Evolutionary conservation across 139 green algal species (phyloP), one percentile per base, ranked within the genome.

Genomic region (Astrephomene gubernaculifera): DNA sequence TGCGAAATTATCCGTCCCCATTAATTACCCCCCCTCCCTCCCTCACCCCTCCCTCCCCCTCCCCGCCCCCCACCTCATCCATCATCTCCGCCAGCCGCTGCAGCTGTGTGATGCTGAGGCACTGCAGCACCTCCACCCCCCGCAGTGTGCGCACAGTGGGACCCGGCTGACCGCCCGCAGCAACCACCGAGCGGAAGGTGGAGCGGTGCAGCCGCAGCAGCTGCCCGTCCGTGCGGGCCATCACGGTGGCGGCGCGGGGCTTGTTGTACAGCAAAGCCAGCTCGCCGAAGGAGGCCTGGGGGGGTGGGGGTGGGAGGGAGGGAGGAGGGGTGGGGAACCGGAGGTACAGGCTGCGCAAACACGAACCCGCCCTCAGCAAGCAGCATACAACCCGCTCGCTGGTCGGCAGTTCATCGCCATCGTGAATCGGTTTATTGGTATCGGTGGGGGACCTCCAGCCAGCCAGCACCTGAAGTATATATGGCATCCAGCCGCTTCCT

Each of bases 231-330:
- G 90, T 92, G 12, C 86, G 79, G 9, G 94, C 91, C 17, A 94
- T 88, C 24, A 97, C 93, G 8, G 89, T 93, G 5, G 93, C 93
- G 8, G 93, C 92, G 24, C 94, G 88, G 19, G 93, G 91, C 83
- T 92, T 90, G 57, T 79, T 75, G 82, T 94, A 91, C 78, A 96
- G 70, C 52, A 97, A 86, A 24, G 93, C 92, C 44, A 95, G 85
- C 88, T 96, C 93, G 25, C 94, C 94, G 81, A 97, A 96, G 27
- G 82, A 93, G 10, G 89, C 86, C 53, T 92, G 79, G 27, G 6
- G 9, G 68, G 19, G 57, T 43, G 35, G 41, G 35, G 19, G 52
- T 36, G 31, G 22, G 17, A 35, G 36, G 24, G 22, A 36, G 31
- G 43, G 44, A 53, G 31, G 53, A 54, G 57, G 22, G 22, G 19